Percentiles rank a stretch among this genome's conserved stretches.
These are phyloP conservation scores for Penicillium tannophilum DNA, from an alignment of 495 filamentous ascomycete genomes.

Conservation along the genomic window DNA sequence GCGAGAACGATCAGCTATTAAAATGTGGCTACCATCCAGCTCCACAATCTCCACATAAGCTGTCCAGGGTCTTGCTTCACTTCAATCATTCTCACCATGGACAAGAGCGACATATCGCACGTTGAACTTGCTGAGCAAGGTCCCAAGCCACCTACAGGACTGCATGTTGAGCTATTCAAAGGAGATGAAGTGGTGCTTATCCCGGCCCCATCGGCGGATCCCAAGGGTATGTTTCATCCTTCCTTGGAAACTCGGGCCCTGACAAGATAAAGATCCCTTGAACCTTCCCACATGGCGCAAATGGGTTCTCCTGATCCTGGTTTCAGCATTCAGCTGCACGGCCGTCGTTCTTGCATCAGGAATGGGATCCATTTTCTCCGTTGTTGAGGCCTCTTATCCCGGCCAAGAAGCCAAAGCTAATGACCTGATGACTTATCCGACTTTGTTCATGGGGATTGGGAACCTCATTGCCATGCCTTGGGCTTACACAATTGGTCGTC, in stretches of 20 bases:
- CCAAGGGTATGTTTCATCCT: slow-evolving; percentile 20
- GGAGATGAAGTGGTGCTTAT: slow-evolving; percentile 24
- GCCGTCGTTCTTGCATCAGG: slow-evolving; percentile 27
- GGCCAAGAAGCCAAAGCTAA: slow-evolving; percentile 21
- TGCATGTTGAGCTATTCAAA: slow-evolving; percentile 20
- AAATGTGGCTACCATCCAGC: neutral
- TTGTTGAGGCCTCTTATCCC: slow-evolving; percentile 21
- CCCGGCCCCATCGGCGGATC: slow-evolving; percentile 28
- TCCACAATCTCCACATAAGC: too few relatives aligned
- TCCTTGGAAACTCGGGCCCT: slow-evolving; percentile 4
- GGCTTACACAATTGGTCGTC: slow-evolving; percentile 23
- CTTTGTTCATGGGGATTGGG: slow-evolving; percentile 33
- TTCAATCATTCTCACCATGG: slow-evolving; percentile 7
- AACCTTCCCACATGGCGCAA: slow-evolving; percentile 28
- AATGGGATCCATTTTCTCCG: slow-evolving; percentile 27
- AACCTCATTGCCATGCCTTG: slow-evolving; percentile 31
- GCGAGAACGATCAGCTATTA: neutral
- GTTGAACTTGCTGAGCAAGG: slow-evolving; percentile 11
- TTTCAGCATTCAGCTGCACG: slow-evolving; percentile 21
- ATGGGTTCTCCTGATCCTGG: slow-evolving; percentile 23
- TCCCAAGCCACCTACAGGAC: slow-evolving; percentile 1
- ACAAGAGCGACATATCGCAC: slow-evolving; percentile 18
- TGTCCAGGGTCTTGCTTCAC: too few relatives aligned
- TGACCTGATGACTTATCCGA: slow-evolving; percentile 32
- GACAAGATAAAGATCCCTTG: slow-evolving; percentile 24